Conservation (phyloP, 768 basidiomycete genomes). For the Lentinula detonsa region DNA sequence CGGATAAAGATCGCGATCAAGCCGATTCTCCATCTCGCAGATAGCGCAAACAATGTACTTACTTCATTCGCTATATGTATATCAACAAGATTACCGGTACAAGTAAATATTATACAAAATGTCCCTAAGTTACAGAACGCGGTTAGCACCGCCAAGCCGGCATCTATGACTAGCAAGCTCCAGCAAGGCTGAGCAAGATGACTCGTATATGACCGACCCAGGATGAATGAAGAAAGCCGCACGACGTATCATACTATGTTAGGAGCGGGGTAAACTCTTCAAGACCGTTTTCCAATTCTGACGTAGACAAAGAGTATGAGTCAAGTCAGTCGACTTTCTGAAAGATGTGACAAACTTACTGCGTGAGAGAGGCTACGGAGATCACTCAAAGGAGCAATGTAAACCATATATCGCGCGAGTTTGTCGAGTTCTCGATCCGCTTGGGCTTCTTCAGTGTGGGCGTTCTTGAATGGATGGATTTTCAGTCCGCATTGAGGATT, state of each 20-base stretch:
- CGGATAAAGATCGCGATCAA: too few species aligned
- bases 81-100: background rate
- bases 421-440: slow-evolving; percentile 68
- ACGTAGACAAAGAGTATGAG: background rate
- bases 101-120: background rate
- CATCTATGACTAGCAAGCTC: background rate
- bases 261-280: slow-evolving; percentile 25
- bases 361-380: slow-evolving; percentile 63
- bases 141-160: background rate
- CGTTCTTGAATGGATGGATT: slow-evolving; percentile 76
- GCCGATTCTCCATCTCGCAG: background rate
- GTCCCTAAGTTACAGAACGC: background rate
- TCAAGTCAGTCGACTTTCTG: background rate
- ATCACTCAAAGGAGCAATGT: slow-evolving; percentile 54
- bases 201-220: background rate
- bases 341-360: slow-evolving; percentile 29
- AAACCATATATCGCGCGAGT: slow-evolving; percentile 58
- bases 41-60: background rate
- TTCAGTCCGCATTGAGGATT: slow-evolving; percentile 82
- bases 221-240: background rate
- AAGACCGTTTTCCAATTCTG: slow-evolving; percentile 50
- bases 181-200: background rate
- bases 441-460: slow-evolving; percentile 56
- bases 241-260: background rate
- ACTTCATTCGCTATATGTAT: background rate